Percentiles rank a stretch among this genome's conserved stretches.
phyloP scores from a whole-genome alignment of 163 green algal species.

The Volvox carteri region DNA sequence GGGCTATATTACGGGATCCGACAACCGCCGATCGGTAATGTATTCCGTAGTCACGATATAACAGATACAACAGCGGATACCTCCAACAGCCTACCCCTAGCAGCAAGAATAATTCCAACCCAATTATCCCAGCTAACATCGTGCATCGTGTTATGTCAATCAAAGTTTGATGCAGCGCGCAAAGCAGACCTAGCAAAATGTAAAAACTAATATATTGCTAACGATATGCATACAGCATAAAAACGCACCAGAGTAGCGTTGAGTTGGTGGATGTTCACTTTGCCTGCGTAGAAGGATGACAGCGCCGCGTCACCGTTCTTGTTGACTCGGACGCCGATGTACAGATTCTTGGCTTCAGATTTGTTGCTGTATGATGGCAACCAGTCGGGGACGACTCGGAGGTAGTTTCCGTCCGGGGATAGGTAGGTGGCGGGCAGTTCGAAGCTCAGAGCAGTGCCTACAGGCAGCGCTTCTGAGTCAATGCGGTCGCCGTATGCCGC shows the following conservation, averaged over 20 bases:
- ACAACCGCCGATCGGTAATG: no score
- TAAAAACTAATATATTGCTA: no score
- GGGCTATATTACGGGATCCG: no score
- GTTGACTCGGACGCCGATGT: not conserved
- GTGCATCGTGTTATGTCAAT: no score
- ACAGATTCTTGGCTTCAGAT: not conserved
- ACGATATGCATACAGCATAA: no score
- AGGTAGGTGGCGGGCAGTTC: conserved; percentile 17
- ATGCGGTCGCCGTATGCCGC: not conserved
- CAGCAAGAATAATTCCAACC: no score
- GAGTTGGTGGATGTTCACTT: not conserved
- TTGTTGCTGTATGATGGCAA: not conserved
- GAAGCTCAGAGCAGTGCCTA: not conserved
- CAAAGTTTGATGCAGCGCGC: no score
- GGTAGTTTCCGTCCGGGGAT: conserved; percentile 3
- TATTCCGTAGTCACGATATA: no score
- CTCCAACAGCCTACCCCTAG: no score
- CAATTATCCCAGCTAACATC: no score
- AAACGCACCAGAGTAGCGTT: conserved; percentile 9
- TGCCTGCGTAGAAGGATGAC: not conserved
- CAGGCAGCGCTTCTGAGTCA: not conserved
- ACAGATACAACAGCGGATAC: no score
- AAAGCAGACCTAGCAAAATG: no score
- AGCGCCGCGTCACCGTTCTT: not conserved
- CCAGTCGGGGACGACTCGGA: conserved; percentile 15